A percentile compares a stretch with the other conserved stretches of the same genome.
These are phyloP conservation scores for Trichopus zeylanicus DNA, from an alignment of 116 monocot species.

Conservation along the genomic window DNA sequence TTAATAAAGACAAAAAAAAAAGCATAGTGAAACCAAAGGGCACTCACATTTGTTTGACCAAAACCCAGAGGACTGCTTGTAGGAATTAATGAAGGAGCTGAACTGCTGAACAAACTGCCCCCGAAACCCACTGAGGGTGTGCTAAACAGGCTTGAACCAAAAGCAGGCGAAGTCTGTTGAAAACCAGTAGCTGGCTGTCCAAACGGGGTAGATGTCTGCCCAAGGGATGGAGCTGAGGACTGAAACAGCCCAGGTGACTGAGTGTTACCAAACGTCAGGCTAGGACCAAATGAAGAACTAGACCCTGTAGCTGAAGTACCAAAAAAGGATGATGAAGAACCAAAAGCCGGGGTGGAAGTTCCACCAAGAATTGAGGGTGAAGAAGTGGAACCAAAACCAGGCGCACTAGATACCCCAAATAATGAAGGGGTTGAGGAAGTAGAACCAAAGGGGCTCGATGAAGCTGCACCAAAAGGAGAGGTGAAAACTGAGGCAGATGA, in stretches of 20 bases:
- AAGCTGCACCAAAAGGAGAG: conserved; percentile 52
- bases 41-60: conserved; percentile 48
- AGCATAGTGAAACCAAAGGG: not conserved
- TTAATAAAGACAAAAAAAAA: not conserved
- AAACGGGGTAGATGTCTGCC: conserved; percentile 58
- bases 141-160: conserved; percentile 38
- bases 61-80: conserved; percentile 31
- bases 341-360: conserved; percentile 34
- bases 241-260: conserved; percentile 69
- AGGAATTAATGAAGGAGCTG: conserved; percentile 28
- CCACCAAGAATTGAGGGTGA: conserved; percentile 47
- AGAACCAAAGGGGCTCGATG: conserved; percentile 76
- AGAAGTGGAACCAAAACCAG: conserved; percentile 53
- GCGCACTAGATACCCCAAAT: conserved; percentile 29
- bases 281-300: conserved; percentile 58
- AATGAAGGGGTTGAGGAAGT: conserved; percentile 47
- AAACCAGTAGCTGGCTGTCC: conserved; percentile 65
- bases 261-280: conserved; percentile 60
- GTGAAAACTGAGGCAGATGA: conserved; percentile 56
- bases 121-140: conserved; percentile 51
- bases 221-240: conserved; percentile 60
- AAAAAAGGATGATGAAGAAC: conserved; percentile 48
- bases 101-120: conserved; percentile 45
- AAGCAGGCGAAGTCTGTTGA: conserved; percentile 40
- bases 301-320: conserved; percentile 44